Conservation (phyloP, 805 yeast genomes). For the Cyberlindnera americana region DNA sequence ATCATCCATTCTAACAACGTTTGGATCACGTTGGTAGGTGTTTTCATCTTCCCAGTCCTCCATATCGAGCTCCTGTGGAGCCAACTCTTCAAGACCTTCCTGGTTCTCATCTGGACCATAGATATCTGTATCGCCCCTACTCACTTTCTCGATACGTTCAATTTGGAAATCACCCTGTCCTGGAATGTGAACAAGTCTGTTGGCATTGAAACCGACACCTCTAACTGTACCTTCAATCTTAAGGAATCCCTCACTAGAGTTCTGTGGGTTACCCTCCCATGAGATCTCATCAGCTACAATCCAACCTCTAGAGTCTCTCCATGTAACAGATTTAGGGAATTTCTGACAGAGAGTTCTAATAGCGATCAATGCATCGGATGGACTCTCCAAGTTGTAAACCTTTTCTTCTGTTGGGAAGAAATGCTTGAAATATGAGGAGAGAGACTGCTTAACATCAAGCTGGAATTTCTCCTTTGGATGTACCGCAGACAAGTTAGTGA, state of each 20-base stretch:
- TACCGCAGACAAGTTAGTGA: conserved; percentile 64
- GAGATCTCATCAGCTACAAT: conserved; percentile 65
- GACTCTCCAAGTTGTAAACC: conserved; percentile 63
- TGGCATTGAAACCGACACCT: conserved; percentile 77
- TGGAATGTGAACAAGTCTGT: conserved; percentile 80
- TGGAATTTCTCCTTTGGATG: conserved; percentile 77
- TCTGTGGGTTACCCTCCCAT: conserved; percentile 33
- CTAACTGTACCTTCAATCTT: conserved; percentile 81
- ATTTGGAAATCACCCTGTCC: conserved; percentile 88
- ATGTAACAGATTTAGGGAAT: conserved; percentile 76
- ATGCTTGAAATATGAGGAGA: conserved; percentile 63
- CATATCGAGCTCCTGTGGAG: conserved; percentile 52
- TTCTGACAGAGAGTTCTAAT: conserved; percentile 78
- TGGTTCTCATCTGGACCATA: conserved; percentile 40
- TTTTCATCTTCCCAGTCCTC: conserved; percentile 38
- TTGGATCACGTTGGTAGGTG: conserved; percentile 26
- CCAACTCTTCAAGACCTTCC: conserved; percentile 58
- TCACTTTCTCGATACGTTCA: conserved; percentile 55
- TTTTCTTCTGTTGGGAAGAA: conserved; percentile 81
- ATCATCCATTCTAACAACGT: conserved; percentile 33
- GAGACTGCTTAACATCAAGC: conserved; percentile 59
- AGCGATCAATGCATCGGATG: conserved; percentile 68
- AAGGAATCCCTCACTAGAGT: conserved; percentile 37
- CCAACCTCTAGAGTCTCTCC: conserved; percentile 95
- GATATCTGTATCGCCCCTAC: conserved; percentile 27